Evolutionary conservation across 192 early-diverging fungal genomes (phyloP), one percentile per base, ranked within the genome.

Genomic region (Rhizophlyctis rosea): DNA sequence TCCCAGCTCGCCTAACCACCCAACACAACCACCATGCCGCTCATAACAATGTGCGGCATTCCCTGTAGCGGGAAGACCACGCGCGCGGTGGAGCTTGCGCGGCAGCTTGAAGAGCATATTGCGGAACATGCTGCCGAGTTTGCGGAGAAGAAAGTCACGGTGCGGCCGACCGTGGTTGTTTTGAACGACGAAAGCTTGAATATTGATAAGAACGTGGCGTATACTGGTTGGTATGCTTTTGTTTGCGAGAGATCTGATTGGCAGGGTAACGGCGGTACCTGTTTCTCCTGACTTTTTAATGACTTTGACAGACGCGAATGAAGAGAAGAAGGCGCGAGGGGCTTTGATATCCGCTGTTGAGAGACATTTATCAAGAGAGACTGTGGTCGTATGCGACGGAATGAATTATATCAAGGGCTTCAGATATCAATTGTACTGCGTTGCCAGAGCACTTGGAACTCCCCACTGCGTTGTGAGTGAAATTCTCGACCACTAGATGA

Each of bases 391-490:
- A 50, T 91, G 84, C 4, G 97, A 99, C 65, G 79, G 81, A n/a
- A 69, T 96, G 66, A 99, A 99, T 73, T 97, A 98, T 76, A 98
- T 99, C 72, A 99, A 99, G 79, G 96, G 97, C 3, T 93, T 93
- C 67, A 81, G 97, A 61, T 99, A 98, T 76, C 95, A 98, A 73
- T 81, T 98, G 24, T 94, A 93, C 75, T 94, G 93, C 67, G 76
- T 94, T 16, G 86, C 91, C 0, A 83, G 91, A 24, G 89, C 87
- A 39, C 79, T 93, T 31, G 82, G 87, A 50, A 96, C 94, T 0
- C 90, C 96, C 4, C 87, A 90, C 39, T 96, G 94, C 58, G 83
- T 90, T 16, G 82, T 91, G 74, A 69, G 70, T 59, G 23, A 34
- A 54, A 2, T 34, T 3, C 3, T 21, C n/a, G 32, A 25, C n/a